Evolutionary conservation across 2,329 filamentous ascomycete genomes (phyloP).

Genomic region (Aspergillus puulaauensis): DNA sequence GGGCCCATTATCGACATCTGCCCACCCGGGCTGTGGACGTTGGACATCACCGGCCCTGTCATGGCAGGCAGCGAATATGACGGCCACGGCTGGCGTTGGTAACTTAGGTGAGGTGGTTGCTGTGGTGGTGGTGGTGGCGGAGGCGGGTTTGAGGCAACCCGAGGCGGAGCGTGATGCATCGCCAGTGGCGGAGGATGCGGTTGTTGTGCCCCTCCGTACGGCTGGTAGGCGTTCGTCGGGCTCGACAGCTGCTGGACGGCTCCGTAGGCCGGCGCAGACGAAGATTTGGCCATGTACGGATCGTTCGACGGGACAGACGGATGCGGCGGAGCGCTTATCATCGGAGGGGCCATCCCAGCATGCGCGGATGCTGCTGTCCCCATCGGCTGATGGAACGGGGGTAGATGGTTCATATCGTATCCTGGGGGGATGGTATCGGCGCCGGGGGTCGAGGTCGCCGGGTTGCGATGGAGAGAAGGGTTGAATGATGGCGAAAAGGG

Average conservation of each 20-base stretch:
- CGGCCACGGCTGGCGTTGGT: slow-evolving; percentile 46
- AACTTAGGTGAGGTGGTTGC: slow-evolving; percentile 27
- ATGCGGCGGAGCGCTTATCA: slow-evolving; percentile 52
- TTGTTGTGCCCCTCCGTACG: slow-evolving; percentile 30
- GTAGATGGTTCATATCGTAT: slow-evolving; percentile 64
- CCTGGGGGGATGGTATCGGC: slow-evolving; percentile 66
- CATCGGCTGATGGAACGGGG: slow-evolving; percentile 61
- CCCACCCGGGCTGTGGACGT: slow-evolving; percentile 70
- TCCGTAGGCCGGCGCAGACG: slow-evolving; percentile 48
- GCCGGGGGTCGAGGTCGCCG: slow-evolving; percentile 59
- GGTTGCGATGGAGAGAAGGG: slow-evolving; percentile 51
- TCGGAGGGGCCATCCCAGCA: slow-evolving; percentile 42
- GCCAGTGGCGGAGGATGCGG: slow-evolving; percentile 36
- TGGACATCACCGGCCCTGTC: slow-evolving; percentile 71
- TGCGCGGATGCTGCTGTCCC: slow-evolving; percentile 53
- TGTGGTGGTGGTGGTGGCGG: background rate
- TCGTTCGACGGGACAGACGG: slow-evolving; percentile 55
- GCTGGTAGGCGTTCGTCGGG: slow-evolving; percentile 43
- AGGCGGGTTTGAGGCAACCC: slow-evolving; percentile 40
- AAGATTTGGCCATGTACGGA: slow-evolving; percentile 56
- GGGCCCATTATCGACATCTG: slow-evolving; percentile 70
- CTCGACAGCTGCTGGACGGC: slow-evolving; percentile 49
- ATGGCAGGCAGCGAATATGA: slow-evolving; percentile 62
- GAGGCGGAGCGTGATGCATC: slow-evolving; percentile 42
- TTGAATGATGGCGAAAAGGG: slow-evolving; percentile 59